Conservation (phyloP, 2,329 filamentous ascomycete genomes). For the Cercospora zeae-maydis region DNA sequence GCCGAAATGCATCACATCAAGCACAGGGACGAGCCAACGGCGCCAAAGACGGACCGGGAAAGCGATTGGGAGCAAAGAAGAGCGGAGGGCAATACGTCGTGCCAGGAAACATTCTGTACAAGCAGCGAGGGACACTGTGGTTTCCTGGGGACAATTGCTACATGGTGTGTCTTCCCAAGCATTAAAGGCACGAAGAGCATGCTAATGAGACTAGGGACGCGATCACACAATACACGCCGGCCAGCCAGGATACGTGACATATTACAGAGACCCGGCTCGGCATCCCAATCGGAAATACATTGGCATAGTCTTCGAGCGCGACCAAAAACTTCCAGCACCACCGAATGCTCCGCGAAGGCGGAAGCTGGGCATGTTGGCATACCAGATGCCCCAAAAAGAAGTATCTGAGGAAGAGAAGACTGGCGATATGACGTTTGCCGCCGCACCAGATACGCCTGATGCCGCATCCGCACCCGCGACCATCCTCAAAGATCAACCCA, state of each 20-base stretch:
- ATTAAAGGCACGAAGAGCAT: not conserved
- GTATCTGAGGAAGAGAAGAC: conserved; percentile 12
- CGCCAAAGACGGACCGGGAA: conserved; percentile 67
- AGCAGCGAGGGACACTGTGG: conserved; percentile 92
- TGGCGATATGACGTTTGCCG: conserved; percentile 19
- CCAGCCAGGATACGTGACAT: conserved; percentile 86
- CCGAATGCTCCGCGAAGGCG: conserved; percentile 69
- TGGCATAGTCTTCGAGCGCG: conserved; percentile 81
- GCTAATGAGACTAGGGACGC: conserved; percentile 54
- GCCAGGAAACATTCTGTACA: conserved; percentile 96
- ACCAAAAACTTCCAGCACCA: conserved; percentile 74
- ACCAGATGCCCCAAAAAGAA: conserved; percentile 34
- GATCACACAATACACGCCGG: conserved; percentile 94
- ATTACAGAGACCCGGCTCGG: conserved; percentile 81
- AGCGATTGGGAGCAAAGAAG: conserved; percentile 93
- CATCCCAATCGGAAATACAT: conserved; percentile 93
- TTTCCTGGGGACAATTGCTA: conserved; percentile 91
- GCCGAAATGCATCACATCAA: conserved; percentile 60
- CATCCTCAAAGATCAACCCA: conserved; percentile 21
- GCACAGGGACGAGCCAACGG: conserved; percentile 66
- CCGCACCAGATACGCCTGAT: conserved; percentile 15
- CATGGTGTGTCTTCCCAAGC: conserved; percentile 50
- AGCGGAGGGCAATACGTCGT: conserved; percentile 90
- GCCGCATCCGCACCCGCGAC: conserved; percentile 23
- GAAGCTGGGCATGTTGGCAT: conserved; percentile 68